phyloP scores from a whole-genome alignment of 2,329 filamentous ascomycete species.

The Colletotrichum acutatum region DNA sequence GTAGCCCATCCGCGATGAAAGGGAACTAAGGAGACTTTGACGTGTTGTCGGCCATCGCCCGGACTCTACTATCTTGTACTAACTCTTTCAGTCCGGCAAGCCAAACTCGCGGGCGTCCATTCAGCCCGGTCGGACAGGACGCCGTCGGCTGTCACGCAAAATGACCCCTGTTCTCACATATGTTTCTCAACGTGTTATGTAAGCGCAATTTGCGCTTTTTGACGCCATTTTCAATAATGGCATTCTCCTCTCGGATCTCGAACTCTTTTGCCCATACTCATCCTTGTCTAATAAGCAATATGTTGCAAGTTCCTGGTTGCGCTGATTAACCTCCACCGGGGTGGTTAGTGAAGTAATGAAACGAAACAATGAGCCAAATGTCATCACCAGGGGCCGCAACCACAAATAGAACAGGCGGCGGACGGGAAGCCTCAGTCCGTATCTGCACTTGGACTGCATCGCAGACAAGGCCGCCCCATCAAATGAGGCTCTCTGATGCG shows the following conservation, averaged over 20 bases:
- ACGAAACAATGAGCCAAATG: conserved; percentile 23
- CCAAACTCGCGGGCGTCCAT: conserved; percentile 15
- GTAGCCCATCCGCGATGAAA: background rate
- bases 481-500: conserved; percentile 30
- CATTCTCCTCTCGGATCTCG: conserved; percentile 1
- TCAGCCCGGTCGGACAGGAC: background rate
- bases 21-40: background rate
- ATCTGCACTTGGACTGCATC: conserved; percentile 4
- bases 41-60: conserved; percentile 15
- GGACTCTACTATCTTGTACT: conserved; percentile 3
- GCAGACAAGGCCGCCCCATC: conserved; percentile 27
- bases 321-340: background rate
- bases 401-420: conserved; percentile 16
- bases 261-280: background rate
- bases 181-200: background rate
- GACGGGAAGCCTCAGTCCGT: background rate
- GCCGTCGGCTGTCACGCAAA: background rate
- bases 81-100: conserved; percentile 1
- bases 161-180: background rate
- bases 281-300: conserved; percentile 16
- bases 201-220: conserved; percentile 19
- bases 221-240: conserved; percentile 25
- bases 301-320: background rate
- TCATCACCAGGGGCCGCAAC: conserved; percentile 4
- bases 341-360: background rate